Conservation (phyloP, 1,139 yeast genomes). For the Hemisphaericaspora xylofermentans region DNA sequence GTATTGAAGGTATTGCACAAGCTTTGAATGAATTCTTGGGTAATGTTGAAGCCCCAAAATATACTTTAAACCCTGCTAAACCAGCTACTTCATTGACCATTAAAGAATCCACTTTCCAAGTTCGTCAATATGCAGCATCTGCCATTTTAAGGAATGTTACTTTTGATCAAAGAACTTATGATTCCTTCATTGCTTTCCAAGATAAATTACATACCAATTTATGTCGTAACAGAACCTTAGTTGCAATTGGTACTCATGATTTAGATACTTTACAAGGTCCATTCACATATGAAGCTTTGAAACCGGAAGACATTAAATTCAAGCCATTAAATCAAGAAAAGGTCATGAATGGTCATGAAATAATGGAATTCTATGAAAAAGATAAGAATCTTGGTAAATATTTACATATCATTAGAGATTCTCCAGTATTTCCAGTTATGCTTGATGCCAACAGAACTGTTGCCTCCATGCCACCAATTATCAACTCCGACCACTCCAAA, state of each 20-base stretch:
- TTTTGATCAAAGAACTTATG: constrained; percentile 82
- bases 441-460: constrained; percentile 76
- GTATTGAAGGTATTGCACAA: constrained; percentile 97
- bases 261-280: constrained; percentile 80
- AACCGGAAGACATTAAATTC: constrained; percentile 76
- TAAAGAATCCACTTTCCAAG: constrained; percentile 64
- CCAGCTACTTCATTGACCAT: constrained; percentile 71
- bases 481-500: constrained; percentile 89
- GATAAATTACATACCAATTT: constrained; percentile 94
- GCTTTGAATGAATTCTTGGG: constrained; percentile 91
- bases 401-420: constrained; percentile 82
- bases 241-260: constrained; percentile 98
- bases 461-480: constrained; percentile 94
- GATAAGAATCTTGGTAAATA: constrained; percentile 89
- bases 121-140: constrained; percentile 93
- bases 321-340: constrained; percentile 83
- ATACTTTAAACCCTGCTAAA: constrained; percentile 55
- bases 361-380: constrained; percentile 87
- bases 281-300: constrained; percentile 82
- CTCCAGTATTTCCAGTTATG: constrained; percentile 90
- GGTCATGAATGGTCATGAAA: constrained; percentile 70
- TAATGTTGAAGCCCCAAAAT: constrained; percentile 61
- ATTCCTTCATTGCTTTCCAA: constrained; percentile 92
- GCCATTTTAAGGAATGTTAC: constrained; percentile 84
- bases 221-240: constrained; percentile 95